Evolutionary conservation across 2,329 filamentous ascomycete species (phyloP).

Genomic region (Penicillium sp.): DNA sequence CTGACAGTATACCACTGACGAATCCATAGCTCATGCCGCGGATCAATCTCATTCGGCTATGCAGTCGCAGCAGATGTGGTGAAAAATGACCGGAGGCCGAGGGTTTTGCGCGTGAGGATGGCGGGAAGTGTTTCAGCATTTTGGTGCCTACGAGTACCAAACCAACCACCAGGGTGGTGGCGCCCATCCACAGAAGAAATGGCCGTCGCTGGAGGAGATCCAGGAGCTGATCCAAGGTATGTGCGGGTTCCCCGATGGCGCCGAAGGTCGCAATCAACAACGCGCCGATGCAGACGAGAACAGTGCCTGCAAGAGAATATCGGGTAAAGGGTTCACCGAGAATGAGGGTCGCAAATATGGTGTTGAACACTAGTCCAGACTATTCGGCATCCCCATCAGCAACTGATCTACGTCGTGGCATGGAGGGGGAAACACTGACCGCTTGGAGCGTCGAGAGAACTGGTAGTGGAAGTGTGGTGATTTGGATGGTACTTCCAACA

Average conservation of each 20-base stretch:
- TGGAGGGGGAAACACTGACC: constrained; percentile 31
- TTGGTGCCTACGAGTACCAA: constrained; percentile 55
- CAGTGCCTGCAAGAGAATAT: constrained; percentile 82
- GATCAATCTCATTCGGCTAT: constrained; percentile 61
- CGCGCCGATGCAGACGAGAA: constrained; percentile 81
- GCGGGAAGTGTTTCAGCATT: constrained; percentile 33
- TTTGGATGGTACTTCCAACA: constrained; percentile 90
- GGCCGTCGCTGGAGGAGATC: constrained; percentile 61
- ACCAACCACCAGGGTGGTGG: constrained; percentile 65
- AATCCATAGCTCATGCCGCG: constrained; percentile 81
- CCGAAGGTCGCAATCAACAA: constrained; percentile 87
- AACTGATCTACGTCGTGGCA: constrained; percentile 1
- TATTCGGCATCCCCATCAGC: constrained; percentile 22
- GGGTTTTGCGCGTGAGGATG: constrained; percentile 27
- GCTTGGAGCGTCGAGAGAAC: constrained; percentile 92
- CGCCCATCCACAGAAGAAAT: constrained; percentile 82
- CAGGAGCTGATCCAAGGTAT: constrained; percentile 74
- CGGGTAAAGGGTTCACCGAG: constrained; percentile 87
- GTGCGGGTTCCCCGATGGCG: constrained; percentile 83
- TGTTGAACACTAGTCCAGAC: constrained; percentile 95
- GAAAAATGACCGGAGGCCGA: constrained; percentile 41
- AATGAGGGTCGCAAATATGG: constrained; percentile 87
- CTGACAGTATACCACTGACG: constrained; percentile 85
- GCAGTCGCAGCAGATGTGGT: constrained; percentile 32
- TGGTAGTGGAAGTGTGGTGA: constrained; percentile 86